Percentiles rank a stretch among this genome's conserved stretches.
These are phyloP conservation scores for Beauveria pseudobassiana DNA, from an alignment of 2,329 filamentous ascomycete species.

Conservation along the genomic window DNA sequence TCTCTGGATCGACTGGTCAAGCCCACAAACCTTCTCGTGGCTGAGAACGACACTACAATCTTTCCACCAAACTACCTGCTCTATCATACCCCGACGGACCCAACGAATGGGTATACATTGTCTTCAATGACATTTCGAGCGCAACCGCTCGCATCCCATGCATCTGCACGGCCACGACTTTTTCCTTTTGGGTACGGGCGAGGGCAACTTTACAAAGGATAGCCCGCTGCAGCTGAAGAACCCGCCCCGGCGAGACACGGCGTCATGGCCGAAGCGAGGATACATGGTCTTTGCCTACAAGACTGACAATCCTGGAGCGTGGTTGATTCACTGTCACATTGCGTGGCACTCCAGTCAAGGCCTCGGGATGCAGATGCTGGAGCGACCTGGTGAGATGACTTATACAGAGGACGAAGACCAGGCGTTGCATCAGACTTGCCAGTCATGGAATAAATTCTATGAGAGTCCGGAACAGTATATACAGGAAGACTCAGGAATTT, in stretches of 20 bases:
- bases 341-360: constrained; percentile 46
- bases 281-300: constrained; percentile 42
- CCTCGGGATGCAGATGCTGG: constrained; percentile 11
- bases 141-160: constrained; percentile 16
- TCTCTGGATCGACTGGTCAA: not conserved
- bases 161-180: constrained; percentile 19
- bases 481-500: not conserved
- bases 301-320: constrained; percentile 34
- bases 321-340: constrained; percentile 58
- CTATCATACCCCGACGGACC: not conserved
- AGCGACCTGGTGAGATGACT: constrained; percentile 2
- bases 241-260: constrained; percentile 45
- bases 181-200: constrained; percentile 12
- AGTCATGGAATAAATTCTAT: not conserved
- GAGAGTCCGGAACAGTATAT: not conserved
- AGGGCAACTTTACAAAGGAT: constrained; percentile 10
- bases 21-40: not conserved
- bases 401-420: not conserved
- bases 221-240: constrained; percentile 23
- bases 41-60: not conserved
- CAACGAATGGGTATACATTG: constrained; percentile 16
- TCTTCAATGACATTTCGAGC: constrained; percentile 11
- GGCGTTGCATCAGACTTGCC: not conserved
- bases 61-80: not conserved
- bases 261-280: constrained; percentile 35